phyloP scores from a whole-genome alignment of 306 rosid species.

The Betula pendula region DNA sequence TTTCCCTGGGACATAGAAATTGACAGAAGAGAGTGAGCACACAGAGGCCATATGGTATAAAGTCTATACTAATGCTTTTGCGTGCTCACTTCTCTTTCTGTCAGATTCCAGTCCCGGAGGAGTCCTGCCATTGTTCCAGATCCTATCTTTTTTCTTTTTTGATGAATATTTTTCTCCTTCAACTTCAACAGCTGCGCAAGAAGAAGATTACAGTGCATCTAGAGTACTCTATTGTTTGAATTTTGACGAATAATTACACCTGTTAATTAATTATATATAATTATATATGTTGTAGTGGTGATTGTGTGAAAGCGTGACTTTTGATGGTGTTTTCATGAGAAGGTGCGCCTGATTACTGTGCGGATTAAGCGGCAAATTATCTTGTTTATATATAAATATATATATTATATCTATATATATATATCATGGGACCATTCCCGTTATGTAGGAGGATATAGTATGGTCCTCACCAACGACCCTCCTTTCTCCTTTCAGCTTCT shows the following conservation, averaged over 20 bases:
- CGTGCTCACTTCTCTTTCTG: conserved; percentile 92
- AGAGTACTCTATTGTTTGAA: background rate
- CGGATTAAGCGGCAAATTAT: conserved; percentile 37
- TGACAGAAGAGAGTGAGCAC: conserved; percentile 99
- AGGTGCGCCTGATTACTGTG: conserved; percentile 36
- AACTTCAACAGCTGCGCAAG: background rate
- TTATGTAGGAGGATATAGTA: conserved; percentile 26
- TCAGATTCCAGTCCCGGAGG: conserved; percentile 57
- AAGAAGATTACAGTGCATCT: background rate
- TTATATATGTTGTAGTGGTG: background rate
- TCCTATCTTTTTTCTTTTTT: background rate
- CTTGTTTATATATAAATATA: too few species aligned
- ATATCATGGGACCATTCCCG: conserved; percentile 58
- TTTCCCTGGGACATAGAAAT: conserved; percentile 59
- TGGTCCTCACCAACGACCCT: conserved; percentile 51
- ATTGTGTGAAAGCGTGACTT: conserved; percentile 48
- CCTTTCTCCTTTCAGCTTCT: background rate
- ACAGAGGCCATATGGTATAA: conserved; percentile 65
- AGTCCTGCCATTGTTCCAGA: conserved; percentile 27
- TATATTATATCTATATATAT: too few species aligned
- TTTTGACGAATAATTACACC: background rate
- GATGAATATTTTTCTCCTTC: background rate
- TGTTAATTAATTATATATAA: too few species aligned
- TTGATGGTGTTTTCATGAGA: conserved; percentile 36
- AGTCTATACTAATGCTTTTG: conserved; percentile 62